phyloP scores from a whole-genome alignment of 768 basidiomycete genomes.

The Rhizopogon salebrosus region DNA sequence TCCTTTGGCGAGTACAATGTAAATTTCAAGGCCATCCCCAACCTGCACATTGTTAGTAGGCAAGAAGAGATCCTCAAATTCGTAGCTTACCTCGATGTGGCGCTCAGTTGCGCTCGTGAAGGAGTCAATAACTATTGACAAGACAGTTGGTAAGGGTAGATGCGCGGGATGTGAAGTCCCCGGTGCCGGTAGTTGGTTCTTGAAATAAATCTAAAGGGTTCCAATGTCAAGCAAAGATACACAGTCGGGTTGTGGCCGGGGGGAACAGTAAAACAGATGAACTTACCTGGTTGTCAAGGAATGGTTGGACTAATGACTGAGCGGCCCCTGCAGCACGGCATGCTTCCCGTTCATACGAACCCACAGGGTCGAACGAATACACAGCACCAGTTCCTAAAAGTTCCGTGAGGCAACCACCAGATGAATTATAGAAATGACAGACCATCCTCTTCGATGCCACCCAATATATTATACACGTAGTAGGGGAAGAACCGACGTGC shows the following conservation, averaged over 20 bases:
- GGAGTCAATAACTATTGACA: conserved; percentile 88
- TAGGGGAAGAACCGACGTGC: conserved; percentile 96
- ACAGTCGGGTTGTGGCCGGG: conserved; percentile 29
- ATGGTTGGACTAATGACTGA: conserved; percentile 91
- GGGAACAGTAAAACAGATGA: background rate
- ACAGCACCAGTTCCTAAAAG: conserved; percentile 84
- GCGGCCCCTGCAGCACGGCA: conserved; percentile 97
- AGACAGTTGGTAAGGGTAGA: conserved; percentile 73
- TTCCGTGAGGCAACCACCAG: conserved; percentile 4
- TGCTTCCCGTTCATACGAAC: conserved; percentile 94
- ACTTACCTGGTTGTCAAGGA: conserved; percentile 96
- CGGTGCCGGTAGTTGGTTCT: conserved; percentile 80
- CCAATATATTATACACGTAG: conserved; percentile 95
- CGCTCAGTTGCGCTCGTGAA: conserved; percentile 97
- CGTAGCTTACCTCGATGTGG: conserved; percentile 80
- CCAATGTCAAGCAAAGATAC: conserved; percentile 17
- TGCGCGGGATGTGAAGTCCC: conserved; percentile 74
- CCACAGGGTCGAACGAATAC: conserved; percentile 99
- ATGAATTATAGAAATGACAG: conserved; percentile 23
- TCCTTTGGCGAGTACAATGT: conserved; percentile 72
- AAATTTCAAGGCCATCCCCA: conserved; percentile 93
- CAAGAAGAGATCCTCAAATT: conserved; percentile 4
- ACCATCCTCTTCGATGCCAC: conserved; percentile 97
- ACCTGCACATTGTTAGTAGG: conserved; percentile 45
- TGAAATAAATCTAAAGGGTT: conserved; percentile 83